Conservation (phyloP, 2,329 filamentous ascomycete genomes). For the Phialophora macrospora region DNA sequence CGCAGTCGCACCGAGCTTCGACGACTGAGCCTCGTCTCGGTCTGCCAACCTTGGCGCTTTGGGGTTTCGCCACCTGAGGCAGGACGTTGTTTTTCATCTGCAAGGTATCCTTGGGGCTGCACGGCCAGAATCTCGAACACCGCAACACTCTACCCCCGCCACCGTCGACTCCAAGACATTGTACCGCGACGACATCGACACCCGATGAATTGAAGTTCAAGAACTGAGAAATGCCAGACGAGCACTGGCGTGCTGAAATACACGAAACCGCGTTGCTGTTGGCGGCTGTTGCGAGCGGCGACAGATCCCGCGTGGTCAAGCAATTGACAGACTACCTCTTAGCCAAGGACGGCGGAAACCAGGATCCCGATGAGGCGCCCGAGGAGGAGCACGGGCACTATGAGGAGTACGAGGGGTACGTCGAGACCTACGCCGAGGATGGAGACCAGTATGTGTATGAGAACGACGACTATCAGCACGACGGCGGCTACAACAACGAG, state of each 20-base stretch:
- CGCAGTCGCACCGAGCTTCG: neutral
- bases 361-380: no score
- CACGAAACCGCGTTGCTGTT: constrained; percentile 20
- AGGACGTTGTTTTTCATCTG: neutral
- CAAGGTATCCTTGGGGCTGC: neutral
- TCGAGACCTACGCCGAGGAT: neutral
- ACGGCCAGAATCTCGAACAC: neutral
- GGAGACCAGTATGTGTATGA: neutral
- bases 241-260: constrained; percentile 21
- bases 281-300: constrained; percentile 19
- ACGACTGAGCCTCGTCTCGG: neutral
- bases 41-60: neutral
- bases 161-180: no score
- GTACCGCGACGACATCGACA: neutral
- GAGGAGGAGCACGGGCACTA: neutral
- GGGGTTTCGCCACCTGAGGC: neutral
- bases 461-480: neutral
- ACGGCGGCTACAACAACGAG: neutral
- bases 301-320: constrained; percentile 22
- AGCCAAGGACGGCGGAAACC: neutral
- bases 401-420: neutral
- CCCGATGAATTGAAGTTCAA: neutral
- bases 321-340: constrained; percentile 18
- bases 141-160: neutral
- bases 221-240: constrained; percentile 22